These are phyloP conservation scores for Parascedosporium putredinis DNA, from an alignment of 2,329 filamentous ascomycete species.

Conservation along the genomic window DNA sequence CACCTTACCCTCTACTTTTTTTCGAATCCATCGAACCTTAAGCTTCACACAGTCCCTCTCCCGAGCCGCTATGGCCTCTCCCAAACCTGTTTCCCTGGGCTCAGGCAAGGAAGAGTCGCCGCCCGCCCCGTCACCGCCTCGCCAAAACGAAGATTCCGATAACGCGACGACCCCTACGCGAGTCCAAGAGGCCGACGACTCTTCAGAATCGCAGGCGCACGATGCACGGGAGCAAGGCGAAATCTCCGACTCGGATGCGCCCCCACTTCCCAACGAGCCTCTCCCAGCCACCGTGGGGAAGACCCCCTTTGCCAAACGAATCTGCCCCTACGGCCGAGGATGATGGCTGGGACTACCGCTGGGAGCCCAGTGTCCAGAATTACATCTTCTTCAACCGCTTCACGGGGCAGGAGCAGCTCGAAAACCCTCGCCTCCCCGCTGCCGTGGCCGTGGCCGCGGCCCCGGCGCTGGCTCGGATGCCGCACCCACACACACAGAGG, in stretches of 20 bases:
- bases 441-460: conserved; percentile 22
- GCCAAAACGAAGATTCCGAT: neutral
- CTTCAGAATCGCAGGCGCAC: neutral
- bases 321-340: conserved; percentile 30
- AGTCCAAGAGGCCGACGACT: neutral
- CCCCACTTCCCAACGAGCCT: conserved; percentile 8
- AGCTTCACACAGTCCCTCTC: neutral
- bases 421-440: conserved; percentile 67
- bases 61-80: neutral
- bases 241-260: neutral
- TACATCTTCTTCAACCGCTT: conserved; percentile 83
- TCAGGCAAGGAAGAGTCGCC: neutral
- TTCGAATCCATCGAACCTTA: neutral
- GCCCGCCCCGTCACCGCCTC: neutral
- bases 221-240: conserved; percentile 6
- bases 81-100: neutral
- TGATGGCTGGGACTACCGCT: conserved; percentile 72
- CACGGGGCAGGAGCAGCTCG: conserved; percentile 68
- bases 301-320: conserved; percentile 31
- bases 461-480: conserved; percentile 16
- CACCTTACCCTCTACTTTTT: neutral
- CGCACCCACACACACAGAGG: conserved; percentile 14
- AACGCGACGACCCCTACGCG: neutral
- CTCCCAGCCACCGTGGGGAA: conserved; percentile 6
- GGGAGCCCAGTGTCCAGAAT: conserved; percentile 56